Evolutionary conservation across 2,329 filamentous ascomycete genomes (phyloP).

Genomic region (Didymella sp.): DNA sequence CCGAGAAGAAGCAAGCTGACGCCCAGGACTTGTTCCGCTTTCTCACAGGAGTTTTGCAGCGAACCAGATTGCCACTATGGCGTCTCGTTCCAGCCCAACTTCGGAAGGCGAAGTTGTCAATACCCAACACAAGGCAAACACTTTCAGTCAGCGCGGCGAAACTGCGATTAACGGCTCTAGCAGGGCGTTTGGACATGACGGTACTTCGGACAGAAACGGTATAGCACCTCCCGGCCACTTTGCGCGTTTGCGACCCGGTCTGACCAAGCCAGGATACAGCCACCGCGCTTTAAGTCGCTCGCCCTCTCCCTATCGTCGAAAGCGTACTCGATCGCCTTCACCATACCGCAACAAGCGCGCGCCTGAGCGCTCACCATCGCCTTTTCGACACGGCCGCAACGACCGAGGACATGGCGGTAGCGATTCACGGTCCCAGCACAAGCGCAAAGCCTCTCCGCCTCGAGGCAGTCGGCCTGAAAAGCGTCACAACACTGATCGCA

Average conservation of each 20-base stretch:
- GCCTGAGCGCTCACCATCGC: constrained; percentile 38
- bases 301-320: constrained; percentile 41
- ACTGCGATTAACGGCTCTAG: constrained; percentile 44
- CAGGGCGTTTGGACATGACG: constrained; percentile 42
- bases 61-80: constrained; percentile 26
- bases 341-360: constrained; percentile 37
- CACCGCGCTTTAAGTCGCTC: constrained; percentile 41
- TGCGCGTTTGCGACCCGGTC: neutral
- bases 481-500: constrained; percentile 55
- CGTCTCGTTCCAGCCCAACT: constrained; percentile 37
- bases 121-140: constrained; percentile 47
- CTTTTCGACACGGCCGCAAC: constrained; percentile 32
- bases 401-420: constrained; percentile 32
- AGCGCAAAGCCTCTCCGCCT: constrained; percentile 52
- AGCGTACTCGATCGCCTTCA: constrained; percentile 35
- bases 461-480: constrained; percentile 59
- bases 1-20: constrained; percentile 44
- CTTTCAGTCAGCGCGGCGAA: constrained; percentile 36
- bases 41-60: constrained; percentile 19
- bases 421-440: constrained; percentile 34
- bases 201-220: constrained; percentile 36
- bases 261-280: constrained; percentile 21
- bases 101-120: constrained; percentile 43
- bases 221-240: neutral
- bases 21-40: constrained; percentile 25